Evolutionary conservation across 768 basidiomycete species (phyloP).

Genomic region (Rhodosporidiobolus sp.): DNA sequence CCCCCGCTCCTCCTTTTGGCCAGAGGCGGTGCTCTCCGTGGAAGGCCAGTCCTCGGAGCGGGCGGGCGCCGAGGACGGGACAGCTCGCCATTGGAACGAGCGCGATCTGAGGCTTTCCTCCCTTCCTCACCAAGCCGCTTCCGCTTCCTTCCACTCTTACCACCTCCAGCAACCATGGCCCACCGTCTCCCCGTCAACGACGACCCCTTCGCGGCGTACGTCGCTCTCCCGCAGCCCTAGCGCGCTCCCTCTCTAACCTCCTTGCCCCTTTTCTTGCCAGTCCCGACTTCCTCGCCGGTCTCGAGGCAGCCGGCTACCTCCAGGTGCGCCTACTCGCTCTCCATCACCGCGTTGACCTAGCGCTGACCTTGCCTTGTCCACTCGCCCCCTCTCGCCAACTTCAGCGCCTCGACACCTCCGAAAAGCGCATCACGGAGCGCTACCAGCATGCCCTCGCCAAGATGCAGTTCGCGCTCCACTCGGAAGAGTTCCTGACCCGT

Average conservation of each 20-base stretch:
- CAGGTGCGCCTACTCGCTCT: constrained; percentile 16
- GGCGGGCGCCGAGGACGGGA: no score
- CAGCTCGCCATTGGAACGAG: no score
- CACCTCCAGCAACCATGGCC: not conserved
- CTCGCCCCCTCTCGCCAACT: not conserved
- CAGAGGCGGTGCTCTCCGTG: no score
- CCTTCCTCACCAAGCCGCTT: no score
- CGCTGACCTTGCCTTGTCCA: not conserved
- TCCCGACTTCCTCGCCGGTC: constrained; percentile 32
- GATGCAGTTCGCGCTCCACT: constrained; percentile 34
- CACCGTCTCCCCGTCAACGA: constrained; percentile 2
- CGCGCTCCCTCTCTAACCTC: not conserved
- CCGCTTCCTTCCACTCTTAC: no score
- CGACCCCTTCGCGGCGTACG: constrained; percentile 10
- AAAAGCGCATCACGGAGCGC: constrained; percentile 34
- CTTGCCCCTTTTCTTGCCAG: not conserved
- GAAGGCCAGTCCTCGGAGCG: no score
- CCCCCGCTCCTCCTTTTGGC: no score
- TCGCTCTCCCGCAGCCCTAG: no score
- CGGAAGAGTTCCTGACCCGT: constrained; percentile 33
- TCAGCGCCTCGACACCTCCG: constrained; percentile 32
- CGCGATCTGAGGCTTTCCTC: no score
- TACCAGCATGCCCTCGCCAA: constrained; percentile 39
- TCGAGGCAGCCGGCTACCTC: constrained; percentile 38
- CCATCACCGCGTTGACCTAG: not conserved